These are phyloP conservation scores for Suillus plorans DNA, from an alignment of 768 basidiomycete species.

Conservation along the genomic window DNA sequence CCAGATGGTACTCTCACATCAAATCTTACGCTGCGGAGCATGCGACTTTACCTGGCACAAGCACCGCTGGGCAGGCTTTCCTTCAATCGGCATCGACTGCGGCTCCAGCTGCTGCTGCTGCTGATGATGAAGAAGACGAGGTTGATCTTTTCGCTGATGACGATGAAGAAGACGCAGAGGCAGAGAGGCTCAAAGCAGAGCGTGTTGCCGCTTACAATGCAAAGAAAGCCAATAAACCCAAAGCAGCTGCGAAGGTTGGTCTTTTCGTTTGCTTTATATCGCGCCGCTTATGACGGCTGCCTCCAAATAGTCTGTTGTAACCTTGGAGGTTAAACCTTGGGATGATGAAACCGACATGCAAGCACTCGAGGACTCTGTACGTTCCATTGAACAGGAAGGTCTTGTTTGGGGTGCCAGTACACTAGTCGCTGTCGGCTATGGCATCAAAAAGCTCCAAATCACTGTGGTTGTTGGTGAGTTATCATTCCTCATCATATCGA, in stretches of 20 bases:
- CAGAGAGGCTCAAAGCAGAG: constrained; percentile 85
- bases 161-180: constrained; percentile 80
- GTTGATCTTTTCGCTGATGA: constrained; percentile 85
- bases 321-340: constrained; percentile 98
- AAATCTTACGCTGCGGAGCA: constrained; percentile 81
- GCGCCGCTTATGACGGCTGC: constrained; percentile 12
- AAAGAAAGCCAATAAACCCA: constrained; percentile 90
- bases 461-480: constrained; percentile 57
- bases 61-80: constrained; percentile 76
- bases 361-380: constrained; percentile 77
- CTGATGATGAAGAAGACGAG: constrained; percentile 49
- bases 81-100: constrained; percentile 49
- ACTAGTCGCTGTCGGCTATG: constrained; percentile 89
- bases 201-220: constrained; percentile 91
- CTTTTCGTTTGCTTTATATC: not conserved
- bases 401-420: constrained; percentile 96
- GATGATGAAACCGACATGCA: constrained; percentile 99
- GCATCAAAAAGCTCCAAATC: constrained; percentile 89
- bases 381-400: constrained; percentile 85
- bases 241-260: constrained; percentile 82
- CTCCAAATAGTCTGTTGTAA: constrained; percentile 83
- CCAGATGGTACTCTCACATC: constrained; percentile 96
- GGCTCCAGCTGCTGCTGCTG: constrained; percentile 41
- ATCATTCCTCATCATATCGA: not conserved
- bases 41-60: constrained; percentile 78